A percentile compares a stretch with the other conserved stretches of the same genome.
Conservation (phyloP, 108 stramenopile species). For the Nitzschia sp. region DNA sequence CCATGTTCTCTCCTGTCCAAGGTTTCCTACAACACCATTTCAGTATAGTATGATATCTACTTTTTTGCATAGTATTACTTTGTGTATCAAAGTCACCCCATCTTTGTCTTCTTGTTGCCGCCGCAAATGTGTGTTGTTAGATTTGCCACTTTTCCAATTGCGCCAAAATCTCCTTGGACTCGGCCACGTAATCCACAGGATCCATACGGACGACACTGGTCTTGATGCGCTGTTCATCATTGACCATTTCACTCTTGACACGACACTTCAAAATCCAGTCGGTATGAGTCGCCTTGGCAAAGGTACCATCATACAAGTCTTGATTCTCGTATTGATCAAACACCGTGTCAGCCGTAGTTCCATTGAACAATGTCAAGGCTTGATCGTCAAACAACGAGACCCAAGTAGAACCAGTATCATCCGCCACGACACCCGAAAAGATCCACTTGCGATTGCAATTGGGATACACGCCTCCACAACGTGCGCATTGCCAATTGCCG, state of each 20-base stretch:
- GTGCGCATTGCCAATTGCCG: constrained; percentile 83
- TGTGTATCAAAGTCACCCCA: too few species aligned
- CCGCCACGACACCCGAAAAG: constrained; percentile 78
- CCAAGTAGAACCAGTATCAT: constrained; percentile 86
- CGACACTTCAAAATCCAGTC: constrained; percentile 90
- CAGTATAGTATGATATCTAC: too few species aligned
- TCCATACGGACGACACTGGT: constrained; percentile 70
- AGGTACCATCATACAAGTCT: constrained; percentile 70
- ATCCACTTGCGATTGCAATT: constrained; percentile 89
- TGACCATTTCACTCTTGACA: constrained; percentile 91
- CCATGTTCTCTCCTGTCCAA: too few species aligned
- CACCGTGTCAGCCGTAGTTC: constrained; percentile 82
- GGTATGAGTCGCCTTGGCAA: constrained; percentile 75
- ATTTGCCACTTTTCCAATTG: constrained; percentile 57
- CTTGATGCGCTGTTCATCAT: constrained; percentile 90
- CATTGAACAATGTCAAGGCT: constrained; percentile 72
- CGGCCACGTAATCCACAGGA: constrained; percentile 83
- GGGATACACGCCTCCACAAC: constrained; percentile 73
- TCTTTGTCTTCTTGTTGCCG: too few species aligned
- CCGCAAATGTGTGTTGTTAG: too few species aligned
- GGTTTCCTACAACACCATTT: too few species aligned
- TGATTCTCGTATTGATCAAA: constrained; percentile 44
- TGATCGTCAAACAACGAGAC: constrained; percentile 92
- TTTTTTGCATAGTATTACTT: too few species aligned
- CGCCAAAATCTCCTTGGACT: constrained; percentile 73